These are phyloP conservation scores for Nannochloris sp. DNA, from an alignment of 139 green algal species.

Conservation along the genomic window DNA sequence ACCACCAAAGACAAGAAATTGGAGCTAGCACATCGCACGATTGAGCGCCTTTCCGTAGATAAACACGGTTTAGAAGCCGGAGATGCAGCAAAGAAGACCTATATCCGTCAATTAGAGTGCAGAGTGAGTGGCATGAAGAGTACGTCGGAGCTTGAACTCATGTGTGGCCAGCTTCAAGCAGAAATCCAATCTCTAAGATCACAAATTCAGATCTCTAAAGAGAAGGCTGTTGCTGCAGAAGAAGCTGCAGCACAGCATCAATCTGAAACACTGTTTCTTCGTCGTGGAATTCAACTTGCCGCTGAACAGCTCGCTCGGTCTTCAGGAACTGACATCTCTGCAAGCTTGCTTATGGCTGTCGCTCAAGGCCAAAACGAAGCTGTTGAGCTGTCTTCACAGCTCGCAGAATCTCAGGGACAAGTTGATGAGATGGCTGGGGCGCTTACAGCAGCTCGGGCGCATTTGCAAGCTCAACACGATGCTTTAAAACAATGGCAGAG, in stretches of 20 bases:
- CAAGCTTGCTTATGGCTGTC: slow-evolving; percentile 18
- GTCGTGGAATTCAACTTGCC: slow-evolving; percentile 25
- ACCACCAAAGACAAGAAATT: slow-evolving; percentile 27
- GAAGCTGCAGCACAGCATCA: neutral
- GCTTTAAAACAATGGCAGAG: neutral
- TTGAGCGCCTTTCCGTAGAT: slow-evolving; percentile 32
- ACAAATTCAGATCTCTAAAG: slow-evolving; percentile 1
- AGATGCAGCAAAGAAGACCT: slow-evolving; percentile 26
- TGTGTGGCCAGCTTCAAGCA: neutral
- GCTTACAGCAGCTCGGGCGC: slow-evolving; percentile 10
- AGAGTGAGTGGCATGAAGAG: slow-evolving; percentile 21
- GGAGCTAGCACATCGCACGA: slow-evolving; percentile 31
- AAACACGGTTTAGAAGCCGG: slow-evolving; percentile 15
- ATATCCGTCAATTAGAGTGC: slow-evolving; percentile 40
- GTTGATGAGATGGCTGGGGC: slow-evolving; percentile 6
- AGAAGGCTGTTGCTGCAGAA: neutral
- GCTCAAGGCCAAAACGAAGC: slow-evolving; percentile 33
- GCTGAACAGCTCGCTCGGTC: slow-evolving; percentile 29
- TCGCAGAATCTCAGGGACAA: slow-evolving; percentile 29
- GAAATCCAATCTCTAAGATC: neutral
- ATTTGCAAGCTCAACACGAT: slow-evolving; percentile 20
- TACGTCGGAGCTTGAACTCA: slow-evolving; percentile 19
- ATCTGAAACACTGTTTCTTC: slow-evolving; percentile 5
- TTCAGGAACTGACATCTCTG: slow-evolving; percentile 11
- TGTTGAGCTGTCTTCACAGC: slow-evolving; percentile 25